These are phyloP conservation scores for Salix udensis DNA, from an alignment of 345 rosid genomes.

Conservation along the genomic window DNA sequence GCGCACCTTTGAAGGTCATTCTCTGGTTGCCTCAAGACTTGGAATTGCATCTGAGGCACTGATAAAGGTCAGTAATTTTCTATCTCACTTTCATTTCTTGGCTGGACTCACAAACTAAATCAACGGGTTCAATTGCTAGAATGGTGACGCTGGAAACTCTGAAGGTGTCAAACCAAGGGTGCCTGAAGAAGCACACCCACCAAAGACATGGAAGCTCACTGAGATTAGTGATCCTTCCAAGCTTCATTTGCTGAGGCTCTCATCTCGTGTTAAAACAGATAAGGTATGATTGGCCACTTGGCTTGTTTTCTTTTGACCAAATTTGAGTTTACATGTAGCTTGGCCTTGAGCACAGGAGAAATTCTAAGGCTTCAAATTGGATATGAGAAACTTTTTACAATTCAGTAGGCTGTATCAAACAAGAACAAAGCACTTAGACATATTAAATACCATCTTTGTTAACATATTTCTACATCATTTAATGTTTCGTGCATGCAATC, in stretches of 20 bases:
- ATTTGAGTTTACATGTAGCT: neutral
- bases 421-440: neutral
- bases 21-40: slow-evolving; percentile 9
- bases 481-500: neutral
- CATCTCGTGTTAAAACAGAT: slow-evolving; percentile 21
- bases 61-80: neutral
- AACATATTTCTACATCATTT: neutral
- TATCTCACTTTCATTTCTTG: neutral
- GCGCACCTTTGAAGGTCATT: slow-evolving; percentile 21
- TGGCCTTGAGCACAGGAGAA: neutral
- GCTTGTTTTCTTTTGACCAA: neutral
- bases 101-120: neutral
- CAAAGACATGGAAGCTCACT: slow-evolving; percentile 20
- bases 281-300: slow-evolving; percentile 20
- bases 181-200: slow-evolving; percentile 20
- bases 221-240: slow-evolving; percentile 36
- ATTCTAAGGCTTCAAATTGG: neutral
- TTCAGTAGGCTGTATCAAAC: neutral
- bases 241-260: slow-evolving; percentile 29
- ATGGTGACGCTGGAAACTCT: slow-evolving; percentile 24
- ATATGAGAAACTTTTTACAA: neutral
- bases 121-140: slow-evolving; percentile 20
- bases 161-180: slow-evolving; percentile 24
- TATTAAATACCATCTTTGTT: neutral
- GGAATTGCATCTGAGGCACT: slow-evolving; percentile 12